Base-by-base conservation (phyloP, 306 rosid genomes). In the Cicer chorassanicum region DNA sequence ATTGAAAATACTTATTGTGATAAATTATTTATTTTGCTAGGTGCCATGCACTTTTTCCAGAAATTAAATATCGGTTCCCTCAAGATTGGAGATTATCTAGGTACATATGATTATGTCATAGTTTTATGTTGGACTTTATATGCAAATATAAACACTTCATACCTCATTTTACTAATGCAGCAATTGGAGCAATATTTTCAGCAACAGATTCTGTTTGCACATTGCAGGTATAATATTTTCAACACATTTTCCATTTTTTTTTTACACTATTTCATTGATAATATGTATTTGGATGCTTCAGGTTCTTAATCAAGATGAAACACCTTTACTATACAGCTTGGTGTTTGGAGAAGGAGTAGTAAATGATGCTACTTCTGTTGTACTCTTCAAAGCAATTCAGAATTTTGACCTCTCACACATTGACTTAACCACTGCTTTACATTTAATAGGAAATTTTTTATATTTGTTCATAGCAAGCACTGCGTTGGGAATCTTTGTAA, bases 261-360 rank as follows among this genome's bases (percentile, higher is more conserved):
- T 6, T 18, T 8, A 64, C 11, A 65, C 7, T 42, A 19, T 43
- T 65, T 66, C 7, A 21, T 54, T 42, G 9, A 65, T 51, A 1
- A 15, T 73, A 29, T 5, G 54, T 61, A 53, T 73, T 4, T 44
- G 4, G 2, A 71, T 61, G 78, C 54, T 24, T 82, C 86, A 92
- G 98, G 96, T 92, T 85, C 96, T 92, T 80, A 87, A 92, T 87
- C 98, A 90, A 72, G 98, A 90, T 65, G 93, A 87, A 84, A 92
- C 97, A 57, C 95, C 95, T 38, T 82, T 86, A 41, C 76, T 90
- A 8, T 89, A 92, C 89, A 92, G 98, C 77, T 67, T 94, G 72
- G 99, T 94, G 49, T 95, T 95, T 68, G 99, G 97, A 57, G 99
- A 95, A 54, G 98, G 99, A 0, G 99, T 95, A 3, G 96, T 95